These are phyloP conservation scores for Oidiodendron maius DNA, from an alignment of 495 filamentous ascomycete genomes.

Conservation along the genomic window DNA sequence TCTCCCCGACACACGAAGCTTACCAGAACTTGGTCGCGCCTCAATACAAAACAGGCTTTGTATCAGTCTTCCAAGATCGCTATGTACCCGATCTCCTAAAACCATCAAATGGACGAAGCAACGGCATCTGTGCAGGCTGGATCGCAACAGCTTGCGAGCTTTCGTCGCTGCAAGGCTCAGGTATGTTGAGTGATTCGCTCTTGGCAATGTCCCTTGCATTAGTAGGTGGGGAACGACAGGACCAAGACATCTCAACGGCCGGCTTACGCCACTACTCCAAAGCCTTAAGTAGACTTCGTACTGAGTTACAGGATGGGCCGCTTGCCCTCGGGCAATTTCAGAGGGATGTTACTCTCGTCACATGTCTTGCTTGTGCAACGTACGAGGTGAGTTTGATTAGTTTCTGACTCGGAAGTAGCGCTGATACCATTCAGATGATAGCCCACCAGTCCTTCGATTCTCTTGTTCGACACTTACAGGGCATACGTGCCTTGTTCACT, in stretches of 20 bases:
- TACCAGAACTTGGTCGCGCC: neutral
- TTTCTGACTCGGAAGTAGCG: neutral
- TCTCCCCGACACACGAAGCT: neutral
- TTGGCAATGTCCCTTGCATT: neutral
- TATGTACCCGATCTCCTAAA: neutral
- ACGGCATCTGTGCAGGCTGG: neutral
- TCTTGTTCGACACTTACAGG: neutral
- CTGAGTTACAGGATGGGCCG: neutral
- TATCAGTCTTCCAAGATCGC: neutral
- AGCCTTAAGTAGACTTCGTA: neutral
- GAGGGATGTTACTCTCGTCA: neutral
- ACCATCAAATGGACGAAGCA: neutral
- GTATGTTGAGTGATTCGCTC: conserved; percentile 1
- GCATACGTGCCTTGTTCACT: neutral
- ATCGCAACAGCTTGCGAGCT: conserved; percentile 1
- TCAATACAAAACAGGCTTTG: neutral
- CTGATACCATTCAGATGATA: neutral
- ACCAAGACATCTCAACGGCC: neutral
- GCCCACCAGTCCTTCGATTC: neutral
- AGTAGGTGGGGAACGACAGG: neutral
- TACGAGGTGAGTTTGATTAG: conserved; percentile 4
- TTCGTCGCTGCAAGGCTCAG: neutral
- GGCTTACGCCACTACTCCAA: neutral
- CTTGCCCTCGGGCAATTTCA: neutral
- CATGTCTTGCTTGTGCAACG: neutral